phyloP scores from a whole-genome alignment of 805 yeast genomes.

The Ogataea trehaloabstinens region DNA sequence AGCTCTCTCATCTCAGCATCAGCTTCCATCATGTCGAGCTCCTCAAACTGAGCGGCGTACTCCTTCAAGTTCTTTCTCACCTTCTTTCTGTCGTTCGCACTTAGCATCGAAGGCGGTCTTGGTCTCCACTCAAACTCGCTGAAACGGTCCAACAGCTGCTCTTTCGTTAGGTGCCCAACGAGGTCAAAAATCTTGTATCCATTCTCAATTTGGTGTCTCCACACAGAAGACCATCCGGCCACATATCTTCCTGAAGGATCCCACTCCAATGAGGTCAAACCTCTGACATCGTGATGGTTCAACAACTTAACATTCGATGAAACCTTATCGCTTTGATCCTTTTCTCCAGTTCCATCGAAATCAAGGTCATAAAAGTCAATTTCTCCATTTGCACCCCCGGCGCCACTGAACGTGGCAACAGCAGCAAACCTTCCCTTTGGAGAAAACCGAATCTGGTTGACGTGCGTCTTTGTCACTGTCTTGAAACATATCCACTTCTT shows the following conservation, averaged over 20 bases:
- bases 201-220: conserved; percentile 83
- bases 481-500: conserved; percentile 50
- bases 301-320: conserved; percentile 60
- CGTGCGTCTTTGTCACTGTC: conserved; percentile 56
- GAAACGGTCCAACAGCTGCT: conserved; percentile 78
- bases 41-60: conserved; percentile 91
- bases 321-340: conserved; percentile 46
- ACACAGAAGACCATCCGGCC: conserved; percentile 81
- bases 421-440: conserved; percentile 89
- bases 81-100: conserved; percentile 80
- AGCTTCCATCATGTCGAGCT: conserved; percentile 93
- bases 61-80: conserved; percentile 86
- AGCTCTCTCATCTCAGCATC: conserved; percentile 88
- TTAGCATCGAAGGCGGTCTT: conserved; percentile 78
- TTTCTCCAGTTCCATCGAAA: conserved; percentile 61
- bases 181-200: conserved; percentile 88
- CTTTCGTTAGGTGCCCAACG: conserved; percentile 73
- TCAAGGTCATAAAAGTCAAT: conserved; percentile 85
- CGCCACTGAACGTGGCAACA: conserved; percentile 41
- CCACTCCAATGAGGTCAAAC: conserved; percentile 86
- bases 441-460: conserved; percentile 79
- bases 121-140: conserved; percentile 96
- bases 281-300: conserved; percentile 62
- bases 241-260: conserved; percentile 94
- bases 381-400: conserved; percentile 46